Percentiles rank a stretch among this genome's conserved stretches.
phyloP scores from a whole-genome alignment of 169 alveolate genomes.

The Fabrea salina region DNA sequence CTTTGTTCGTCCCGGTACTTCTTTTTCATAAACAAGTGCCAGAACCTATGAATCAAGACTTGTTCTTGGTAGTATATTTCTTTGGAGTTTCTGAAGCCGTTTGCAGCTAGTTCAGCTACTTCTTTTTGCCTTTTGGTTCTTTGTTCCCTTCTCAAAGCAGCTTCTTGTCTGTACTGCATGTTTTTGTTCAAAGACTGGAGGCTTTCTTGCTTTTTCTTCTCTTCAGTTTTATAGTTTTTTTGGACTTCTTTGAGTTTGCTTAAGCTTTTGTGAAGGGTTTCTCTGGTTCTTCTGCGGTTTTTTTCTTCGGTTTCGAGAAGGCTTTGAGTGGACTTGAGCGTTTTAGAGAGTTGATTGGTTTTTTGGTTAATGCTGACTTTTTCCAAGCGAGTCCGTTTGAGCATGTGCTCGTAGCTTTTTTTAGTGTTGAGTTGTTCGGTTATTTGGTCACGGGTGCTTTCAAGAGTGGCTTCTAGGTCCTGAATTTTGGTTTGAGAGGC shows the following conservation, averaged over 20 bases:
- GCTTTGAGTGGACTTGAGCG: conserved; percentile 32
- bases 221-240: conserved; percentile 46
- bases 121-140: conserved; percentile 39
- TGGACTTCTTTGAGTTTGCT: conserved; percentile 35
- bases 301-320: conserved; percentile 36
- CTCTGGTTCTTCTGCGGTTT: conserved; percentile 40
- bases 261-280: conserved; percentile 39
- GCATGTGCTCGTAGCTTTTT: conserved; percentile 20
- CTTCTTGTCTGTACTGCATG: conserved; percentile 38
- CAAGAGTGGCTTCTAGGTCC: neutral
- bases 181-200: conserved; percentile 41
- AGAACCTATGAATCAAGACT: conserved; percentile 36
- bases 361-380: neutral
- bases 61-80: conserved; percentile 37
- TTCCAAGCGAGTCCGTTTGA: neutral
- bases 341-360: neutral
- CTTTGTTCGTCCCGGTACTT: conserved; percentile 40
- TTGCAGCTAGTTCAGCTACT: conserved; percentile 53
- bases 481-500: neutral
- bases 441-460: neutral
- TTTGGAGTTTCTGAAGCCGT: conserved; percentile 42
- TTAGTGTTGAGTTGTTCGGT: neutral
- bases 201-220: conserved; percentile 47
- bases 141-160: conserved; percentile 37
- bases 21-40: conserved; percentile 35